Conservation (phyloP, 345 rosid species). For the Conringia planisiliqua region DNA sequence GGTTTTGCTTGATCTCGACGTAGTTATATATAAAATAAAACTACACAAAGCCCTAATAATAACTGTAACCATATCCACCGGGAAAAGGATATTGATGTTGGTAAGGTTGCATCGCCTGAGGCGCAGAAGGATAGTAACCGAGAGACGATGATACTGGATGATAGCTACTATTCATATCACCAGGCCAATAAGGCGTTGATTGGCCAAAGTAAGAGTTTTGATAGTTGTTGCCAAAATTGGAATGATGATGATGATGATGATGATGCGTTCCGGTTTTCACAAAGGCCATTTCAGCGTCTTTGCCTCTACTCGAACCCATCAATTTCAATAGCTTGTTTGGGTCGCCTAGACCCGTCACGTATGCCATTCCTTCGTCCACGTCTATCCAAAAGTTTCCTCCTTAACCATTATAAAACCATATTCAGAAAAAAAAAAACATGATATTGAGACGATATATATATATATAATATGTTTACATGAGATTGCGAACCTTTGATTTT, state of each 20-base stretch:
- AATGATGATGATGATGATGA: background rate
- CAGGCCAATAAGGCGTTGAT: slow-evolving; percentile 13
- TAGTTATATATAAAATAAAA: background rate
- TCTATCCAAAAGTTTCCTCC: slow-evolving; percentile 33
- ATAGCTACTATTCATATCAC: background rate
- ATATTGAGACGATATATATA: background rate
- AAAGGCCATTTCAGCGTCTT: slow-evolving; percentile 30
- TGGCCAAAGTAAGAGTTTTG: background rate
- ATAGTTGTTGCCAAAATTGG: background rate
- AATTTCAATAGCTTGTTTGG: slow-evolving; percentile 29
- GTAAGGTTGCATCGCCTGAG: slow-evolving; percentile 11
- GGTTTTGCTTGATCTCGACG: slow-evolving; percentile 23
- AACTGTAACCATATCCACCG: slow-evolving; percentile 16
- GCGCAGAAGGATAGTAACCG: background rate
- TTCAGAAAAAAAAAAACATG: background rate
- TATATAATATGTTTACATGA: background rate
- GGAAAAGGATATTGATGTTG: slow-evolving; percentile 21
- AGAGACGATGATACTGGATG: background rate
- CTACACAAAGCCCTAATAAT: background rate
- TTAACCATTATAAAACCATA: background rate
- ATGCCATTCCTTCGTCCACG: slow-evolving; percentile 34
- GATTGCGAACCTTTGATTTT: slow-evolving; percentile 19
- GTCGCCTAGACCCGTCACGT: slow-evolving; percentile 27
- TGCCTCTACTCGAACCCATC: slow-evolving; percentile 28
- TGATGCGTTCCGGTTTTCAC: slow-evolving; percentile 17